Evolutionary conservation across 2,329 filamentous ascomycete species (phyloP), one percentile per base, ranked within the genome.

Genomic region (Calonectria fujianensis): DNA sequence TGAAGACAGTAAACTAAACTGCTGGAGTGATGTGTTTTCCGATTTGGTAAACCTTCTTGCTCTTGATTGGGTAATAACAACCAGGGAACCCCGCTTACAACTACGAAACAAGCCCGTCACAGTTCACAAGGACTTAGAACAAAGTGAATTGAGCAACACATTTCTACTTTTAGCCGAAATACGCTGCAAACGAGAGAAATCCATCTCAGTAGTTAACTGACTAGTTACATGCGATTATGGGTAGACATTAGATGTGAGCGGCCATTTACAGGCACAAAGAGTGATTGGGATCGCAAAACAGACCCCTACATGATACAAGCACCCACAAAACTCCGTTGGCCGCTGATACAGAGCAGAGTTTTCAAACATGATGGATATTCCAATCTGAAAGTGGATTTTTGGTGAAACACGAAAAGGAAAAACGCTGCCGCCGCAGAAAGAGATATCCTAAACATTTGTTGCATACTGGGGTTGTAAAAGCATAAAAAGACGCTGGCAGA

Each of bases 291-390:
- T 24, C 48, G 20, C 24, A 31, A 27, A 39, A 31, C 32, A 18
- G 13, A 48, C 61, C 61, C 41, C 11, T 45, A 45, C 37, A 65
- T 65, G 37, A 64, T 27, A 29, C 52, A 37, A 37, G 48, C 32
- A 27, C 31, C 52, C 54, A 39, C n/a, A 45, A 70, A 70, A 70
- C 69, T 70, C 69, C 59, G 27, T 31, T 61, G 59, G 45, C 29
- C 32, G 68, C 31, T 70, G 29, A 35, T 35, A 50, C 41, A 63
- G 29, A 41, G 32, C 31, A 32, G n/a, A 29, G 41, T 41, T 50
- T 32, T 29, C n/a, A 24, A 41, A 48, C 61, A 65, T 37, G 39
- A 63, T 61, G 57, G 57, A 29, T 61, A 41, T 61, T 59, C 35
- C 57, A 61, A 41, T 61, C 35, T 61, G 35, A 61, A 39, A 29